Conservation (phyloP, 2,329 filamentous ascomycete species). For the Raffaelea albimanens region DNA sequence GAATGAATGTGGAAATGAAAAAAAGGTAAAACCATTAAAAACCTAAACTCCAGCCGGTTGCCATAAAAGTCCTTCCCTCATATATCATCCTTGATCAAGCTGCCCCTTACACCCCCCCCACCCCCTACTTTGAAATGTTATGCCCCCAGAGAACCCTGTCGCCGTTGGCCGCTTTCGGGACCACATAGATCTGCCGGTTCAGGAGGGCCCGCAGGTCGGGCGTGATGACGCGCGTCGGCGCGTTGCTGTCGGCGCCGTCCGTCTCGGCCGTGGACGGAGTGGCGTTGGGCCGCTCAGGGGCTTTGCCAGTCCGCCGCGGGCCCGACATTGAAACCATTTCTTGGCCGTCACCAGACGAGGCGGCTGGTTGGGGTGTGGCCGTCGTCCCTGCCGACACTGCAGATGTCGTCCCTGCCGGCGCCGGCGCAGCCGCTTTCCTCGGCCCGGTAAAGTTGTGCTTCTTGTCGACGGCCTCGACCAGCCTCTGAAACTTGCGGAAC, state of each 20-base stretch:
- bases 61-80: no score
- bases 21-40: no score
- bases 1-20: no score
- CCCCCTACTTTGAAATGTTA: no score
- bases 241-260: neutral
- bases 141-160: constrained; percentile 12
- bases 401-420: neutral
- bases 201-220: constrained; percentile 46
- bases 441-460: constrained; percentile 72
- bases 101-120: no score
- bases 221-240: constrained; percentile 38
- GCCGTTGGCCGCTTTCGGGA: constrained; percentile 9
- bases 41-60: no score
- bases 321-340: constrained; percentile 7
- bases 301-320: constrained; percentile 5
- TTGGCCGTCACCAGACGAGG: neutral
- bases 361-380: neutral
- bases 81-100: no score
- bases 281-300: constrained; percentile 3
- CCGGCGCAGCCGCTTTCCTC: constrained; percentile 13
- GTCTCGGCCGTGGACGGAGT: neutral
- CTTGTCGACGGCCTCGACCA: constrained; percentile 86
- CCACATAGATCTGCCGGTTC: constrained; percentile 33
- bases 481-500: constrained; percentile 78
- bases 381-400: neutral